phyloP scores from a whole-genome alignment of 352 stramenopile genomes.

The Thalassiosira mediterranea region DNA sequence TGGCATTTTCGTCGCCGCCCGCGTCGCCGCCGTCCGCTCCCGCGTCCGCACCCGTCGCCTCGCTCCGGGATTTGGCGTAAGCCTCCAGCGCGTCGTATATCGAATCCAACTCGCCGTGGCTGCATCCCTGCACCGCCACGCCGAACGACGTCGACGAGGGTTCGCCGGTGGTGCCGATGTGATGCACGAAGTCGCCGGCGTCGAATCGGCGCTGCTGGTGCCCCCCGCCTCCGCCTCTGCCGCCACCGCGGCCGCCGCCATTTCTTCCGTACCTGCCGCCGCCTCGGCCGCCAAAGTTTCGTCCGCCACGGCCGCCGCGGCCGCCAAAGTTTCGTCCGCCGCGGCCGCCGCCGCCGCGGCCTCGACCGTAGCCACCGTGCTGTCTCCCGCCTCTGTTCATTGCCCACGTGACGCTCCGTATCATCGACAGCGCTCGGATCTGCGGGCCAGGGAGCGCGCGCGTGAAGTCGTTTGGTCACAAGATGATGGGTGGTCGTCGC shows the following conservation, averaged over 20 bases:
- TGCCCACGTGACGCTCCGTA: no score
- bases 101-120: slow-evolving; percentile 96
- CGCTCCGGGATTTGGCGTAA: no score
- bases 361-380: not conserved
- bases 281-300: not conserved
- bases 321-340: not conserved
- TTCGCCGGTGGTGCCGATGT: not conserved
- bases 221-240: not conserved
- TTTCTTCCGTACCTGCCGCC: not conserved
- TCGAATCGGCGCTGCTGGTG: not conserved
- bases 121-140: slow-evolving; percentile 94
- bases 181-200: not conserved
- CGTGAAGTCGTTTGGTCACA: no score
- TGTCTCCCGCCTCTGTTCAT: slow-evolving; percentile 1
- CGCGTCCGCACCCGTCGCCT: no score
- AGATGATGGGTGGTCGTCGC: no score
- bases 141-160: slow-evolving; percentile 35
- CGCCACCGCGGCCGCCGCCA: no score
- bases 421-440: no score
- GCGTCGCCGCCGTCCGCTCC: no score
- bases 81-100: slow-evolving; percentile 95
- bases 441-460: no score
- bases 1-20: no score
- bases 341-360: not conserved
- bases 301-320: not conserved